These are phyloP conservation scores for Debaryomyces sp. DNA, from an alignment of 1,139 yeast species.

Conservation along the genomic window DNA sequence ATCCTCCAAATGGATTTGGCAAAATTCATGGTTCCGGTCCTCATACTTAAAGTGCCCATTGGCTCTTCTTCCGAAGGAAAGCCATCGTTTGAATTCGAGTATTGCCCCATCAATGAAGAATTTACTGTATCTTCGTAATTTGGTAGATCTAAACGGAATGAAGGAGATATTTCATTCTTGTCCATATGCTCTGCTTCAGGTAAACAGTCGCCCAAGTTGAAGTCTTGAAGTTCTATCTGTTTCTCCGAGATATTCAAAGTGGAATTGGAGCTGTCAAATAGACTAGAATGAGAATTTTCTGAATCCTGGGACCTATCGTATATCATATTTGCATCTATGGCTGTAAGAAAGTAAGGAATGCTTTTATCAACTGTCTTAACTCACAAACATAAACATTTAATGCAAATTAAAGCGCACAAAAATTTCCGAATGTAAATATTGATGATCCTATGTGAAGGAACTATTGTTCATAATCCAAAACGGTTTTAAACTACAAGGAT, in stretches of 20 bases:
- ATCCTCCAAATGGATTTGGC: background rate
- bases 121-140: background rate
- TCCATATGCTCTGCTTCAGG: background rate
- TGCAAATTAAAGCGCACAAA: background rate
- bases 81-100: background rate
- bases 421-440: background rate
- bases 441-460: background rate
- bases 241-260: background rate
- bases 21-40: background rate
- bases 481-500: background rate
- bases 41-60: background rate
- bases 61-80: background rate
- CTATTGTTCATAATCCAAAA: background rate
- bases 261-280: background rate
- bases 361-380: background rate
- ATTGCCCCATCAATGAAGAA: background rate
- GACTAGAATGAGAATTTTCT: background rate
- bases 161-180: background rate
- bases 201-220: background rate
- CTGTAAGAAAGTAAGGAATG: background rate
- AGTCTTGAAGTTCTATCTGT: background rate
- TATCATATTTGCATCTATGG: background rate
- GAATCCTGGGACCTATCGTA: background rate
- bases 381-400: constrained; percentile 1
- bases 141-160: background rate